Conservation (phyloP, 2,329 filamentous ascomycete genomes). For the Cryphonectria japonica region DNA sequence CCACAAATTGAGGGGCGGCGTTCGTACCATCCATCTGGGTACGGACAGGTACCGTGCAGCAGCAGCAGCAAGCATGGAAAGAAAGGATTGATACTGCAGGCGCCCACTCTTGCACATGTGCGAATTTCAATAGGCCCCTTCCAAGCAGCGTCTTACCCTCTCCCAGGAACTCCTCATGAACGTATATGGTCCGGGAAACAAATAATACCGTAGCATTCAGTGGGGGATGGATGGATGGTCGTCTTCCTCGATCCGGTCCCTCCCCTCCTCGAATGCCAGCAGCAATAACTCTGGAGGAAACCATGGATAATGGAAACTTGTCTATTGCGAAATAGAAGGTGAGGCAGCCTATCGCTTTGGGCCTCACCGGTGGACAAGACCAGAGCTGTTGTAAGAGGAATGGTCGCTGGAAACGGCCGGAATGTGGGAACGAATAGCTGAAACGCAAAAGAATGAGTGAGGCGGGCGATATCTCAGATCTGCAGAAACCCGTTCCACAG, state of each 20-base stretch:
- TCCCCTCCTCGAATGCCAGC: not conserved
- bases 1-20: not conserved
- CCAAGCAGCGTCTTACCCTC: not conserved
- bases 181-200: not conserved
- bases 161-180: not conserved
- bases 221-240: not conserved
- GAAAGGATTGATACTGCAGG: not conserved
- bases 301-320: not conserved
- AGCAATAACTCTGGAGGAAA: not conserved
- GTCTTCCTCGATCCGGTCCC: not conserved
- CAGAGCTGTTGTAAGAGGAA: not conserved
- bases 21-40: slow-evolving; percentile 1
- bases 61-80: not conserved
- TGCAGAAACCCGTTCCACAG: slow-evolving; percentile 4
- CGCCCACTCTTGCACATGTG: not conserved
- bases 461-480: slow-evolving; percentile 10
- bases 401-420: slow-evolving; percentile 6
- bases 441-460: not conserved
- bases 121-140: not conserved
- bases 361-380: not conserved
- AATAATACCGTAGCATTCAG: not conserved
- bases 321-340: not conserved
- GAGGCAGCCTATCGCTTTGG: not conserved
- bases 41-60: slow-evolving; percentile 8
- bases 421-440: not conserved